Base-by-base conservation (phyloP, 768 basidiomycete genomes). In the Gymnopilus dilepis region DNA sequence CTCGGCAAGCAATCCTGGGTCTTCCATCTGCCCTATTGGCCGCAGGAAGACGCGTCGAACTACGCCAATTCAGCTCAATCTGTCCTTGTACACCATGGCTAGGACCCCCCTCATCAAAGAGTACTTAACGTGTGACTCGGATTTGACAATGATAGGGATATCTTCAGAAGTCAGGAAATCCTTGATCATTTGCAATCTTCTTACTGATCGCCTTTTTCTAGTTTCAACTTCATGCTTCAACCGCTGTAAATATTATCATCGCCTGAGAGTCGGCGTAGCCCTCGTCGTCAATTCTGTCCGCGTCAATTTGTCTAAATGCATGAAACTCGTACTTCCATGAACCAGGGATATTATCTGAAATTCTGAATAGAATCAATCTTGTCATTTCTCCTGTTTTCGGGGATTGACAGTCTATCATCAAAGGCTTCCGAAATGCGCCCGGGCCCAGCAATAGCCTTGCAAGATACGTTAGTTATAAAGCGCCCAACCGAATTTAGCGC, bases 51-150 rank as follows among this genome's bases (percentile, higher is more conserved):
- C 33, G 12, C 28, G 13, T 42, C 56, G 4, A 58, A 53, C 24
- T 58, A 63, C 13, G 24, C 58, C 11, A 33, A 58, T 30, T 51
- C 54, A 21, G 34, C 61, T 17, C n/a, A 48, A 17, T 51, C 57
- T 12, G 15, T 58, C 6, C 6, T 52, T 6, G 61, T 56, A 22
- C 28, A 54, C 22, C 21, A 9, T 3, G n/a, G 19, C 59, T 0
- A 33, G 22, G n/a, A 53, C 42, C 15, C 26, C 28, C 0, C 47
- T 26, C 30, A n/a, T 50, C 11, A n/a, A 28, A 50, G 47, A 50
- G 17, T 28, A 28, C 28, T 31, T 50, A n/a, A 0, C 19, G 2
- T 28, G 28, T 1, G n/a, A 31, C 2, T 22, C 30, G 11, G 28
- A 31, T 2, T 2, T 48, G n/a, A n/a, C n/a, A n/a, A 1, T 5